Conservation (phyloP, 805 yeast genomes). For the Myxozyma geophila region DNA sequence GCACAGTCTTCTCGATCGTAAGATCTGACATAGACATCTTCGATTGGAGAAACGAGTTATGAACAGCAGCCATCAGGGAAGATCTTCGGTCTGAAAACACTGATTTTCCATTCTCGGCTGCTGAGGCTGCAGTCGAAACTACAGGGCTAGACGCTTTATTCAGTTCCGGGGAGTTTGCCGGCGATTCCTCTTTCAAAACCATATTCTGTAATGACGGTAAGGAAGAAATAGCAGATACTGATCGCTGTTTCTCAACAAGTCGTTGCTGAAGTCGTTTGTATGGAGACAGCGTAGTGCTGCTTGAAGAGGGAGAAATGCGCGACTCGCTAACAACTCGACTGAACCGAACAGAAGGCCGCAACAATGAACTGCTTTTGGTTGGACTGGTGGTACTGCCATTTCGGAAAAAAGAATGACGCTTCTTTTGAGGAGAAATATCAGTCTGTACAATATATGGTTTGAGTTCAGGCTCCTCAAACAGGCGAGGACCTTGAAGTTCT, state of each 20-base stretch:
- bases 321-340: constrained; percentile 23
- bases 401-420: constrained; percentile 25
- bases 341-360: constrained; percentile 15
- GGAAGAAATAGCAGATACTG: constrained; percentile 12
- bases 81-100: constrained; percentile 2
- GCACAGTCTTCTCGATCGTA: background rate
- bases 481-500: constrained; percentile 29
- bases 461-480: constrained; percentile 30
- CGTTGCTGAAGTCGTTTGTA: constrained; percentile 17
- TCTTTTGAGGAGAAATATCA: constrained; percentile 30
- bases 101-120: background rate
- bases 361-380: background rate
- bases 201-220: constrained; percentile 2
- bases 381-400: constrained; percentile 7
- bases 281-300: constrained; percentile 7
- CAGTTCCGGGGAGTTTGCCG: constrained; percentile 8
- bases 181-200: constrained; percentile 11
- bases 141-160: background rate
- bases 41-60: background rate
- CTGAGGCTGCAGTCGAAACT: background rate
- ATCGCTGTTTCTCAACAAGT: constrained; percentile 17
- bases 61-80: constrained; percentile 6
- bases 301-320: background rate
- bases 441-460: constrained; percentile 21
- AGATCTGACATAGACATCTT: background rate